These are phyloP conservation scores for Fraxinus xanthoxyloides DNA, from an alignment of 305 asterid genomes.

Conservation along the genomic window DNA sequence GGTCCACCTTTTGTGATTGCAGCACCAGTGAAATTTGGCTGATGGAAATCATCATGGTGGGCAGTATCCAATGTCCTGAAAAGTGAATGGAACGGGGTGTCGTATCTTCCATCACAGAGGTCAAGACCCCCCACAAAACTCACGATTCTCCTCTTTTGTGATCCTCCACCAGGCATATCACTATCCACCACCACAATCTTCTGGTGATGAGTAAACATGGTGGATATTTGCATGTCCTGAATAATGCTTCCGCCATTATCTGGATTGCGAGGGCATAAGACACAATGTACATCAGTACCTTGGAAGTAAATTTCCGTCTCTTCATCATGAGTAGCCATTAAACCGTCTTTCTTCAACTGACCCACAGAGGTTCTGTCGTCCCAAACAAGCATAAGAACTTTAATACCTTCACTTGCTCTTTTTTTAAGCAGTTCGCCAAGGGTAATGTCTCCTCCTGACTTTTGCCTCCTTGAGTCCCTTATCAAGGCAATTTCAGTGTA, in stretches of 20 bases:
- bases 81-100: slow-evolving; percentile 72
- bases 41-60: slow-evolving; percentile 80
- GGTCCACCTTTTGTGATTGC: slow-evolving; percentile 74
- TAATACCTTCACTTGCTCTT: slow-evolving; percentile 69
- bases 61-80: slow-evolving; percentile 72
- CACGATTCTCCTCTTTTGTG: slow-evolving; percentile 50
- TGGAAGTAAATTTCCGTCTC: slow-evolving; percentile 53
- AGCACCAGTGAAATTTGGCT: slow-evolving; percentile 56
- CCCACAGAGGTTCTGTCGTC: slow-evolving; percentile 79
- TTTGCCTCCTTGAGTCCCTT: slow-evolving; percentile 65
- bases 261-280: slow-evolving; percentile 80
- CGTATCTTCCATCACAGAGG: slow-evolving; percentile 83
- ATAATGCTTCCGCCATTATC: slow-evolving; percentile 76
- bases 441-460: slow-evolving; percentile 64
- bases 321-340: slow-evolving; percentile 83
- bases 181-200: slow-evolving; percentile 69
- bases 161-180: slow-evolving; percentile 45
- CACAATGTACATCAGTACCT: slow-evolving; percentile 61
- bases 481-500: slow-evolving; percentile 63
- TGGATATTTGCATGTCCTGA: slow-evolving; percentile 49
- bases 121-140: slow-evolving; percentile 87
- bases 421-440: slow-evolving; percentile 75
- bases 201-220: slow-evolving; percentile 87
- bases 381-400: slow-evolving; percentile 81
- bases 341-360: slow-evolving; percentile 60